Evolutionary conservation across 208 protist species (phyloP), one percentile per base, ranked within the genome.

Genomic region (Leishmania lainsoni): DNA sequence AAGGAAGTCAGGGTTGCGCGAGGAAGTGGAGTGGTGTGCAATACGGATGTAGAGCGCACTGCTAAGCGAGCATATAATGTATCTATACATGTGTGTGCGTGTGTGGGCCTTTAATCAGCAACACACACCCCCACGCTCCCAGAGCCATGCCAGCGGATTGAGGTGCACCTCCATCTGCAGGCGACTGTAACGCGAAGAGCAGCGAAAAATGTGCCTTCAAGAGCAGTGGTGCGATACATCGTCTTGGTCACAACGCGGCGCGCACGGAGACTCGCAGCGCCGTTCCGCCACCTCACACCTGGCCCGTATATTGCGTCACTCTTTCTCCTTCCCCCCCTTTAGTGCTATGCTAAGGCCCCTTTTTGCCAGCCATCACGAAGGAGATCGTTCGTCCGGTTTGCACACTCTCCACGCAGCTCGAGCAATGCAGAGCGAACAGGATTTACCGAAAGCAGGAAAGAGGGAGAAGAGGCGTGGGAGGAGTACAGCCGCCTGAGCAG

Each of bases 81-180:
- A 39, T 59, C 12, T 76, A 12, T 70, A 14, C 69, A 29, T 78
- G 59, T 8, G 58, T 61, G 51, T 71, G 68, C 58, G 81, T 80
- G 58, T 75, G 42, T 80, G 52, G 48, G 16, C 42, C 14, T 79
- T 20, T 80, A 16, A n/a, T 65, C 26, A 10, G 59, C 59, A 17
- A 17, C 26, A 42, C 22, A 59, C 16, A 14, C 10, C 1, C 26
- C 3, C 26, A 35, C 51, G 51, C 71, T 3, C 26, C 26, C 48
- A 22, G 49, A 29, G 45, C 14, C 14, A 56, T 17, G 48, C 12
- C 69, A 26, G 45, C 17, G 69, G 26, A 73, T 29, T 69, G 29
- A n/a, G 3, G 5, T 9, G 22, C 69, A 39, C 22, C 45, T 20
- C 45, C 17, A 16, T 49, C 45, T 17, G 42, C 6, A 3, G 45